These are phyloP conservation scores for Neonectria neomacrospora DNA, from an alignment of 2,329 filamentous ascomycete species.

Conservation along the genomic window DNA sequence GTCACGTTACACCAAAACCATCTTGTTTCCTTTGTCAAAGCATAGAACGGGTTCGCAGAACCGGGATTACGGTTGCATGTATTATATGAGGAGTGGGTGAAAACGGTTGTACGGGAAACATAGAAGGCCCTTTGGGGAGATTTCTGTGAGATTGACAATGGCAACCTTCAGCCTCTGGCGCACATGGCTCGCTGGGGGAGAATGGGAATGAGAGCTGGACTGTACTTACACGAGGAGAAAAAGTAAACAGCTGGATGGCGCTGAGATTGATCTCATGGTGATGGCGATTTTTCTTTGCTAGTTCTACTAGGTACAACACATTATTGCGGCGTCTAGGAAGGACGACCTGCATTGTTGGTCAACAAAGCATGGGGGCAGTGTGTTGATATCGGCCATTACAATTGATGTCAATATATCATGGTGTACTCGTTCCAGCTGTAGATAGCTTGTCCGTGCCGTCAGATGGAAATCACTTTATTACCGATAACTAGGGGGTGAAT, in stretches of 20 bases:
- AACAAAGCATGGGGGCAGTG: background rate
- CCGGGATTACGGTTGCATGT: conserved; percentile 36
- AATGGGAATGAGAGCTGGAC: background rate
- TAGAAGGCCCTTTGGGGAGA: conserved; percentile 24
- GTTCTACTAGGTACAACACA: conserved; percentile 19
- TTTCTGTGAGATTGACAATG: conserved; percentile 36
- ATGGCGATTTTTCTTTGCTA: conserved; percentile 17
- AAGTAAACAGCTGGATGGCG: conserved; percentile 13
- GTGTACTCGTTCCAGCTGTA: too few relatives aligned
- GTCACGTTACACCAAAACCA: conserved; percentile 6
- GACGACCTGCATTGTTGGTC: conserved; percentile 18
- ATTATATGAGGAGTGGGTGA: conserved; percentile 32
- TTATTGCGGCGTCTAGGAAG: conserved; percentile 20
- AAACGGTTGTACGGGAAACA: conserved; percentile 25
- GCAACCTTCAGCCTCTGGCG: conserved; percentile 27
- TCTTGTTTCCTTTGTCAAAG: conserved; percentile 33
- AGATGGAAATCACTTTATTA: too few relatives aligned
- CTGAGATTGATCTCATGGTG: conserved; percentile 20
- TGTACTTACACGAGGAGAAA: conserved; percentile 10
- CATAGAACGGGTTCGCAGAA: conserved; percentile 30
- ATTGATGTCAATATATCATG: too few relatives aligned
- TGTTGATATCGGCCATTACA: too few relatives aligned
- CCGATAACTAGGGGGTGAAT: background rate
- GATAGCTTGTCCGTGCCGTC: too few relatives aligned
- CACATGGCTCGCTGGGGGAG: conserved; percentile 22